Percentiles rank a stretch among this genome's conserved stretches.
These are phyloP conservation scores for Cyclospora cayetanensis DNA, from an alignment of 169 alveolate species.

Conservation along the genomic window DNA sequence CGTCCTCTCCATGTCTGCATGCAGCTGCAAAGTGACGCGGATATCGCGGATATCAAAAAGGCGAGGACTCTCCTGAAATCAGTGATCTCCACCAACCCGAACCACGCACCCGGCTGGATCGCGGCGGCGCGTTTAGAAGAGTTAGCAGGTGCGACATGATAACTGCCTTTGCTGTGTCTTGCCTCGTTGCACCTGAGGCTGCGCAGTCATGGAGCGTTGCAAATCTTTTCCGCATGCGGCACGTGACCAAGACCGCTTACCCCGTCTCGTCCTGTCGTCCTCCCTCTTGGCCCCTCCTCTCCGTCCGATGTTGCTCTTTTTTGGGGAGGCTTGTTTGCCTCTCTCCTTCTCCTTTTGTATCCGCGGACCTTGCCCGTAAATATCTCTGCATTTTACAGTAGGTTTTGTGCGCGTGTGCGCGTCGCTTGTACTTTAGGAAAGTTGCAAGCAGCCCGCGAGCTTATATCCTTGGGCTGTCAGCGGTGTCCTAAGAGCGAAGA, in stretches of 20 bases:
- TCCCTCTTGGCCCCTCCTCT: too few species aligned
- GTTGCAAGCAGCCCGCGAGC: slow-evolving; percentile 95
- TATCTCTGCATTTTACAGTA: neutral
- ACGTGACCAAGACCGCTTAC: neutral
- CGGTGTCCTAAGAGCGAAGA: slow-evolving; percentile 97
- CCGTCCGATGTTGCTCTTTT: too few species aligned
- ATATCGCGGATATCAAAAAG: slow-evolving; percentile 95
- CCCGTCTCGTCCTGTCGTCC: neutral
- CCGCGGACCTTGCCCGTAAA: neutral
- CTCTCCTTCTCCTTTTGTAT: too few species aligned
- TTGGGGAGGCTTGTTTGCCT: too few species aligned
- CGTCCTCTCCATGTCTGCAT: neutral
- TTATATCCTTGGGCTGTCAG: slow-evolving; percentile 95
- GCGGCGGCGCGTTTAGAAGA: slow-evolving; percentile 99
- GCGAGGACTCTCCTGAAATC: slow-evolving; percentile 84
- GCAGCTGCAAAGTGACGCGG: slow-evolving; percentile 88
- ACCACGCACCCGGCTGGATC: slow-evolving; percentile 98
- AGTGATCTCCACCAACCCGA: slow-evolving; percentile 93
- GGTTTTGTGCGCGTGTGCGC: neutral
- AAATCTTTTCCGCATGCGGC: neutral
- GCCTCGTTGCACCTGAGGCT: neutral
- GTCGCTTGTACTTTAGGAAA: slow-evolving; percentile 79
- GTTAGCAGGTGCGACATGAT: slow-evolving; percentile 84
- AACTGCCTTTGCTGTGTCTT: neutral
- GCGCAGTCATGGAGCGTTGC: neutral